Evolutionary conservation across 1,284 basidiomycete genomes (phyloP), one percentile per base, ranked within the genome.

Genomic region (Amylostereum areolatum): DNA sequence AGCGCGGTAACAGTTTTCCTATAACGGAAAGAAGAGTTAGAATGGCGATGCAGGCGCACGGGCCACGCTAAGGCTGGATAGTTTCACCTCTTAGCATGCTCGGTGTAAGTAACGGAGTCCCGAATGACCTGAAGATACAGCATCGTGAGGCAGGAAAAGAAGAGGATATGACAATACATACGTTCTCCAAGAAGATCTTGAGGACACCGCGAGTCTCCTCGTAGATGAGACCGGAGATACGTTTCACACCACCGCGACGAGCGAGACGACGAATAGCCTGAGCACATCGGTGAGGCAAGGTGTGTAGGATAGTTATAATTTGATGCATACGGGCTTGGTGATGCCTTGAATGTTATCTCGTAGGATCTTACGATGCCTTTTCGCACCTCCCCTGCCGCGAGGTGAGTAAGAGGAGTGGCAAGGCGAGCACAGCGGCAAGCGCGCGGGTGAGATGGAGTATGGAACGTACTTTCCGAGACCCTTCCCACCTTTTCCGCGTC

Each of bases 41-140:
- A 18, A 18, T 18, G 18, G 18, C 18, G 18, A 18, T 18, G 18
- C 18, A 18, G 18, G 18, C 18, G 18, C 18, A 18, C 18, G 18
- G 18, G 18, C 18, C 18, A 18, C 18, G 18, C 18, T 18, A 18
- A 18, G 18, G 18, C 18, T 18, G 18, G 18, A 18, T 18, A 18
- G 18, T 1, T 18, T 18, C 18, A 18, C 18, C 18, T 82, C 75
- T 92, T 92, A 60, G 89, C 87, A 71, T 92, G 89, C 71, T 91
- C 89, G 61, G 86, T 89, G 76, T 92, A 91, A 57, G 83, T 86
- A 64, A 91, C 86, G 39, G 85, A 85, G 72, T 91, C 89, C 59
- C 85, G 80, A 63, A 91, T 87, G 63, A 89, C 18, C 18, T 18
- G 18, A 18, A 18, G 18, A 18, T 18, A 18, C 18, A 18, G 18